Evolutionary conservation across 805 yeast species (phyloP).

Genomic region (Wickerhamiella australiensis): DNA sequence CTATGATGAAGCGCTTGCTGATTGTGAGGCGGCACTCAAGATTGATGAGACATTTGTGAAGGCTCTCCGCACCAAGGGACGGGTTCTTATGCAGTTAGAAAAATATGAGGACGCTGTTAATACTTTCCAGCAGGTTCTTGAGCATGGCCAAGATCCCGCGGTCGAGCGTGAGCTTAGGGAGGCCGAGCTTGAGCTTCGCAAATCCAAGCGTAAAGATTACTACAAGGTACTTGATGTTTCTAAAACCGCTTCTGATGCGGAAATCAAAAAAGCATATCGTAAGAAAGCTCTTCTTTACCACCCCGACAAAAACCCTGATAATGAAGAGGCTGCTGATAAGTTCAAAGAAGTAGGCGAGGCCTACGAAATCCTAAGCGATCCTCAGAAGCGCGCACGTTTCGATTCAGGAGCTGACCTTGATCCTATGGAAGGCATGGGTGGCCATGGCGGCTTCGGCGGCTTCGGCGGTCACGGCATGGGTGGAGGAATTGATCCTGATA

Average conservation of each 20-base stretch:
- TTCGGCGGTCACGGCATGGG: constrained; percentile 48
- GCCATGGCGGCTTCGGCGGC: constrained; percentile 58
- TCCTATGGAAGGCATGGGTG: constrained; percentile 37
- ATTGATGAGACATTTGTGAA: constrained; percentile 60
- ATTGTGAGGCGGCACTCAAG: constrained; percentile 57
- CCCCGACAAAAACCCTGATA: constrained; percentile 64
- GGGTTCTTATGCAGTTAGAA: constrained; percentile 31
- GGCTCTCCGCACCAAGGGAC: constrained; percentile 35
- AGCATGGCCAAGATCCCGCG: constrained; percentile 29
- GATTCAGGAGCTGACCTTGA: constrained; percentile 74
- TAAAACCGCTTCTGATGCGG: constrained; percentile 38
- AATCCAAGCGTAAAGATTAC: constrained; percentile 37
- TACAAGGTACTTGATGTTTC: constrained; percentile 50
- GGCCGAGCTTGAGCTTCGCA: constrained; percentile 34
- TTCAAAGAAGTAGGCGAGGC: constrained; percentile 86
- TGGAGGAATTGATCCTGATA: constrained; percentile 32
- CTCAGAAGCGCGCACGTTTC: constrained; percentile 76
- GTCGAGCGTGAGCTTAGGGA: constrained; percentile 30
- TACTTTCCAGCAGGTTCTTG: constrained; percentile 30
- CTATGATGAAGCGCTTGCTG: constrained; percentile 65
- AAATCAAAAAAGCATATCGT: constrained; percentile 65
- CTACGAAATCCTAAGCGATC: constrained; percentile 71
- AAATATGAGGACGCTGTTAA: constrained; percentile 31
- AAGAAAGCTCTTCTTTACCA: constrained; percentile 60
- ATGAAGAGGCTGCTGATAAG: constrained; percentile 76